Percentiles rank a stretch among this genome's conserved stretches.
Evolutionary conservation across 768 basidiomycete genomes (phyloP).

Genomic region (Dictyophora rubrovolvata): DNA sequence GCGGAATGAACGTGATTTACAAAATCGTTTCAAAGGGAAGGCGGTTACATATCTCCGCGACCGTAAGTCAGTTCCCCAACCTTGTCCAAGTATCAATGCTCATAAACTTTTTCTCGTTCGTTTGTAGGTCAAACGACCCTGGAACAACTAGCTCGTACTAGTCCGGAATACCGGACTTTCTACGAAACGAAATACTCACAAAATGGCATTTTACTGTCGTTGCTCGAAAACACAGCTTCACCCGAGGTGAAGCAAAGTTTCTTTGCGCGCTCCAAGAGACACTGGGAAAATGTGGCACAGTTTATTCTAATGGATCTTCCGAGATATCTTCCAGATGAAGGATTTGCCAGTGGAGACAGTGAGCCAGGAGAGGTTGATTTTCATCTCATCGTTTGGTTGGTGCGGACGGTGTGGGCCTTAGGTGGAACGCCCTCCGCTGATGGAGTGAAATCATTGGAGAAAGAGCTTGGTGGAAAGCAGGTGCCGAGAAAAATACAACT

Average conservation of each 20-base stretch:
- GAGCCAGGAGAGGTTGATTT: constrained; percentile 44
- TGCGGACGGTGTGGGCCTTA: constrained; percentile 31
- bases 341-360: constrained; percentile 37
- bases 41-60: constrained; percentile 24
- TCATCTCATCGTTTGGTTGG: constrained; percentile 44
- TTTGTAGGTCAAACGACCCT: constrained; percentile 34
- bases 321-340: constrained; percentile 27
- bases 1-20: constrained; percentile 35
- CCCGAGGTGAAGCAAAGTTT: constrained; percentile 28
- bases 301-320: constrained; percentile 34
- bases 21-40: constrained; percentile 22
- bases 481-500: constrained; percentile 28
- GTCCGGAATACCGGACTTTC: constrained; percentile 30
- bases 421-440: constrained; percentile 29
- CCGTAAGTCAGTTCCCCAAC: constrained; percentile 25
- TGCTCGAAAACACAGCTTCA: constrained; percentile 31
- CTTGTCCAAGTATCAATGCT: neutral
- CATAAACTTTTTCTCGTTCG: neutral
- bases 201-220: constrained; percentile 31
- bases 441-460: constrained; percentile 29
- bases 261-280: constrained; percentile 27
- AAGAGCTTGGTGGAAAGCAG: constrained; percentile 25
- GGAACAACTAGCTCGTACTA: constrained; percentile 24
- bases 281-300: constrained; percentile 27
- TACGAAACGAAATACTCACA: constrained; percentile 31